Base-by-base conservation (phyloP, 148 eudicot genomes). In the Cornus controversa region DNA sequence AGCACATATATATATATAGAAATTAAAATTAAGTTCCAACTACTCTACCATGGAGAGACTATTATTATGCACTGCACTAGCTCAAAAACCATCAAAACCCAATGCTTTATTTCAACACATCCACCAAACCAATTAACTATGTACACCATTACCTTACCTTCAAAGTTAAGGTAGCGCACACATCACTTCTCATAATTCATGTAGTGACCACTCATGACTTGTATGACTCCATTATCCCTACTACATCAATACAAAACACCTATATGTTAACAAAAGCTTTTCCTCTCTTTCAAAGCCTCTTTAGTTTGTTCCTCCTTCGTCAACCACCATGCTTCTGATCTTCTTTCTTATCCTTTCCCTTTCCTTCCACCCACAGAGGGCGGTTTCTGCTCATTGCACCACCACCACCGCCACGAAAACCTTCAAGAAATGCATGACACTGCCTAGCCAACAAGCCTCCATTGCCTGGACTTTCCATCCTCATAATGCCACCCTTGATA, bases 381-480 rank as follows among this genome's bases (percentile, higher is more conserved):
- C 29, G 20, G 77, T 80, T 10, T 82, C 85, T 53, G 83, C 88
- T 25, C 98, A 83, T 42, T 96, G 99, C 85, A 87, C 84, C 81
- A 88, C 92, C 74, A 77, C 47, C 10, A 86, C 97, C 13, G 47
- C 86, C 57, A 37, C 91, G 27, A 89, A 88, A 67, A 84, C 92
- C 47, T 96, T 88, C 54, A 73, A 93, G 28, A 93, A 86, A 88
- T 96, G 99, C 86, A 93, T 86, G 90, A 58, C 89, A 23, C 87
- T 96, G 7, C 89, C 99, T 37, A 85, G 94, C 28, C 99, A 96
- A 84, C 85, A 89, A 81, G 97, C 99, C 66, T 90, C 98, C 69
- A 79, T 96, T 0, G 96, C 99, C 27, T 96, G 99, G 99, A 89
- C 97, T 5, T 93, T 86, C 82, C 91, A 88, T 79, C 87, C 89